These are phyloP conservation scores for Lizanozyma gosingica DNA, from an alignment of 1,139 yeast species.

Conservation along the genomic window DNA sequence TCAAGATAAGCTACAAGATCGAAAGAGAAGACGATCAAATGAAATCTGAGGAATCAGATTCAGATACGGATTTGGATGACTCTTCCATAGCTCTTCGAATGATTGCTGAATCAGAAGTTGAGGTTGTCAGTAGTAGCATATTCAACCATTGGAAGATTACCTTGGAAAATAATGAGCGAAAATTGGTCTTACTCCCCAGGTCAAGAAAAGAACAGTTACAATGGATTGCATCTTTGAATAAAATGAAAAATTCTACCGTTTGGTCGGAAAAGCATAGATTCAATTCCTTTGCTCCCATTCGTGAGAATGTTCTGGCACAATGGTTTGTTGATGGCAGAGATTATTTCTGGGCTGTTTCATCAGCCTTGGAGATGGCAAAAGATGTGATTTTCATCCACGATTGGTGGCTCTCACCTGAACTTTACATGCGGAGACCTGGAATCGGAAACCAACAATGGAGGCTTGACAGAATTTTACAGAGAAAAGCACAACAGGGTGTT, in stretches of 20 bases:
- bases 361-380: conserved; percentile 87
- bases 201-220: conserved; percentile 61
- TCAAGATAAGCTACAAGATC: conserved; percentile 37
- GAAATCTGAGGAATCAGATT: conserved; percentile 12
- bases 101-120: conserved; percentile 16
- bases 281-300: conserved; percentile 85
- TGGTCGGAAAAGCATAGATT: conserved; percentile 78
- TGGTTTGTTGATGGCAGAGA: conserved; percentile 98
- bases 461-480: conserved; percentile 75
- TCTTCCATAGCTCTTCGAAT: conserved; percentile 21
- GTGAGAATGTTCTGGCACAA: conserved; percentile 80
- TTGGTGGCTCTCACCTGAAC: conserved; percentile 97
- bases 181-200: conserved; percentile 62
- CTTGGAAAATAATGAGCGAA: conserved; percentile 73
- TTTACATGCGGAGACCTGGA: conserved; percentile 88
- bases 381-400: conserved; percentile 94
- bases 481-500: conserved; percentile 92
- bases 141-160: conserved; percentile 48
- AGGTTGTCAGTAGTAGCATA: conserved; percentile 16
- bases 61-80: conserved; percentile 42
- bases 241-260: conserved; percentile 56
- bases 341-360: conserved; percentile 92
- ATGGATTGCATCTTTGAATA: conserved; percentile 70
- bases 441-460: conserved; percentile 94
- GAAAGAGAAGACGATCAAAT: conserved; percentile 29